A percentile compares a stretch with the other conserved stretches of the same genome.
These are phyloP conservation scores for Elasticomyces elasticus DNA, from an alignment of 495 filamentous ascomycete species.

Conservation along the genomic window DNA sequence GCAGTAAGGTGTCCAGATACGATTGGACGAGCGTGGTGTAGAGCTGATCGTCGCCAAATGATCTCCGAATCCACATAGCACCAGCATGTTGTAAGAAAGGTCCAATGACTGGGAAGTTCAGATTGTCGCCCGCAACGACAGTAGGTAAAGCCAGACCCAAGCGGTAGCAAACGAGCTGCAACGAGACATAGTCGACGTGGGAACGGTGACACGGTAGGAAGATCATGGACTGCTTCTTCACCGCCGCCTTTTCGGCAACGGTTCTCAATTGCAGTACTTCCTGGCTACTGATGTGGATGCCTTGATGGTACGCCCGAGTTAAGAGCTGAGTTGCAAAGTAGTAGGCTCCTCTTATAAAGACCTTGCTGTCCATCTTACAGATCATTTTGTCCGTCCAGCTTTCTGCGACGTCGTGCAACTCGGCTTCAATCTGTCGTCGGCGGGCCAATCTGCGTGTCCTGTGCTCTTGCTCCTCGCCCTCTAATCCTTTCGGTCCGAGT, in stretches of 20 bases:
- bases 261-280: constrained; percentile 74
- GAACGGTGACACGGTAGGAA: constrained; percentile 91
- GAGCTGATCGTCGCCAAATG: constrained; percentile 83
- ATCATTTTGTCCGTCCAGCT: constrained; percentile 89
- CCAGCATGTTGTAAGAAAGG: constrained; percentile 88
- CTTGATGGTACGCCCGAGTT: constrained; percentile 89
- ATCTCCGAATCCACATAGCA: constrained; percentile 91
- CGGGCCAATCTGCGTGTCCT: constrained; percentile 7
- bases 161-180: constrained; percentile 91
- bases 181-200: constrained; percentile 88
- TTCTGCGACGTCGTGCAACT: constrained; percentile 63
- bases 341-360: constrained; percentile 84
- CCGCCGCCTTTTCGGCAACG: constrained; percentile 70
- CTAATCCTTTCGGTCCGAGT: constrained; percentile 36
- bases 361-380: constrained; percentile 95
- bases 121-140: constrained; percentile 91
- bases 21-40: constrained; percentile 87
- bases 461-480: constrained; percentile 13
- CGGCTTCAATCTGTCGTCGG: constrained; percentile 25
- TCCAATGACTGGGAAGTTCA: constrained; percentile 87
- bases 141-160: constrained; percentile 79
- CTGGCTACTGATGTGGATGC: constrained; percentile 88
- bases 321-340: constrained; percentile 80
- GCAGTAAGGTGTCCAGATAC: constrained; percentile 87
- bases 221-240: constrained; percentile 87